These are phyloP conservation scores for Beauveria scarabaeidicola DNA, from an alignment of 2,329 filamentous ascomycete genomes.

Conservation along the genomic window DNA sequence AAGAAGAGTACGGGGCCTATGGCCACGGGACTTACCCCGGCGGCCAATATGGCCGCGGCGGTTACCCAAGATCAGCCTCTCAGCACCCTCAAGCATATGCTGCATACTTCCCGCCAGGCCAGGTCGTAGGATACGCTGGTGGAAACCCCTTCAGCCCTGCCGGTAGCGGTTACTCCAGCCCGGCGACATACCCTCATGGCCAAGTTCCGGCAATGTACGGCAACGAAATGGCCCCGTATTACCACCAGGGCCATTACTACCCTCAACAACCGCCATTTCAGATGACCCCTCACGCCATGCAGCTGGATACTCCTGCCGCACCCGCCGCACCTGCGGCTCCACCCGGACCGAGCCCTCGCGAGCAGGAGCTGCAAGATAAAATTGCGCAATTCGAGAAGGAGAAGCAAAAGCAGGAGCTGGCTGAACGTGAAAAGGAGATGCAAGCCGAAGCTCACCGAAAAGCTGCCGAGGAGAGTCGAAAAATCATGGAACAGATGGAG, in stretches of 20 bases:
- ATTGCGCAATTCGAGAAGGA: slow-evolving; percentile 24
- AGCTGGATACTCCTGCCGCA: slow-evolving; percentile 30
- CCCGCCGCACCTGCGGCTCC: slow-evolving; percentile 29
- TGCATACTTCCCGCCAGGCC: slow-evolving; percentile 26
- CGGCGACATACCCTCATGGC: background rate
- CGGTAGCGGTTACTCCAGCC: slow-evolving; percentile 24
- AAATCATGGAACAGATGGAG: slow-evolving; percentile 32
- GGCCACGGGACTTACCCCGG: slow-evolving; percentile 25
- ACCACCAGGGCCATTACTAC: slow-evolving; percentile 21
- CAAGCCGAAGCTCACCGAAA: slow-evolving; percentile 27
- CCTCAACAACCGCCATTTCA: slow-evolving; percentile 30
- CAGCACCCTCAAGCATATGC: slow-evolving; percentile 18
- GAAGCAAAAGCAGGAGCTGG: slow-evolving; percentile 30
- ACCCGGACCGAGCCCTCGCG: background rate
- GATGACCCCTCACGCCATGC: slow-evolving; percentile 31
- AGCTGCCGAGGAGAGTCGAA: slow-evolving; percentile 36
- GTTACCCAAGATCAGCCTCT: slow-evolving; percentile 14
- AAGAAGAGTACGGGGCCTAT: slow-evolving; percentile 50
- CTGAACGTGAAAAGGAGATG: slow-evolving; percentile 27
- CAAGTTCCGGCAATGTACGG: background rate
- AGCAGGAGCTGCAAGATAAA: slow-evolving; percentile 35
- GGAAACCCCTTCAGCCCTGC: slow-evolving; percentile 37
- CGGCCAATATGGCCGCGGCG: slow-evolving; percentile 11
- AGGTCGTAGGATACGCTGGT: slow-evolving; percentile 29
- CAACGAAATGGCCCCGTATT: background rate